Evolutionary conservation across 1,284 basidiomycete species (phyloP), one percentile per base, ranked within the genome.

Genomic region (Melanopsichium pennsylvanicum): DNA sequence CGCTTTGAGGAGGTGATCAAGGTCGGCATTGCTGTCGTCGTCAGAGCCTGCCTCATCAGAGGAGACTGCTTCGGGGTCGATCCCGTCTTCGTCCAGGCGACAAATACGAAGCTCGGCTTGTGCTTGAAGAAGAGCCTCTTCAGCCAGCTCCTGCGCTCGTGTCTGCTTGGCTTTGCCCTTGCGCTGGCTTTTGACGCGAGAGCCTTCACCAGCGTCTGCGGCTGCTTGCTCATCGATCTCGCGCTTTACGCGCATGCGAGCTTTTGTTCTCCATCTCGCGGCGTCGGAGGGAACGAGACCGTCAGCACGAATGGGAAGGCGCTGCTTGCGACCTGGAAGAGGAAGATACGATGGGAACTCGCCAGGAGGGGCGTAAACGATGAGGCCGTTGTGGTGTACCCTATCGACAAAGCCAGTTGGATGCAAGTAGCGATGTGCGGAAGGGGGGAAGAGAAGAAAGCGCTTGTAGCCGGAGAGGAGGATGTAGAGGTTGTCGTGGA

Each of bases 401-500:
- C 51, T 21, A 18, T 64, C 55, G 15, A 79, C 37, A 8, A 48
- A 13, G 21, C 79, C 79, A 6, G 72, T 55, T 8, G 73, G 57
- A 51, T 77, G 70, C 16, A 81, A 50, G 26, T 60, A 68, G 7
- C 44, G 43, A 51, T 78, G 67, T 16, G 76, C 72, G 2, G 63
- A 51, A 4, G 79, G 79, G 2, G 79, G 79, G 32, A 78, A 81
- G 37, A 81, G 67, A n/a, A 81, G 50, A 36, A 81, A 78, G 15
- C 79, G 66, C 36, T 81, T 81, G 41, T 69, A 61, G 26, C 79
- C 79, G 10, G 71, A 72, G n/a, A 80, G 60, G 6, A 79, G 64
- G 29, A 79, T 56, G 62, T 81, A 81, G 27, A 81, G 70, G 29
- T 81, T 81, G 46, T 81, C 79, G 50, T 81, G 79, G 27, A 79